phyloP scores from a whole-genome alignment of 1,284 basidiomycete species.

The Apiotrichum siamense region DNA sequence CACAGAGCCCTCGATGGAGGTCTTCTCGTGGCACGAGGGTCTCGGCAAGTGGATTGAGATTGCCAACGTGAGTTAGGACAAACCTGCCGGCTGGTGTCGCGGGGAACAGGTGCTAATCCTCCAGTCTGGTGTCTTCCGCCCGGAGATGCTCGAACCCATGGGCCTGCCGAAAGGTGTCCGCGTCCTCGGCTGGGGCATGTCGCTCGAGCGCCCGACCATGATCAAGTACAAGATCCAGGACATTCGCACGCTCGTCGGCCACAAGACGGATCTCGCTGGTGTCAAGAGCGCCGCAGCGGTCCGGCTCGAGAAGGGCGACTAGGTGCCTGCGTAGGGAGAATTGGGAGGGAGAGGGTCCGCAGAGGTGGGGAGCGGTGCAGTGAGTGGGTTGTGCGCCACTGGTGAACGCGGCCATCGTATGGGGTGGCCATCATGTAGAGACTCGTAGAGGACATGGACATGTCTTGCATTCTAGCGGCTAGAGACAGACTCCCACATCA shows the following conservation, averaged over 20 bases:
- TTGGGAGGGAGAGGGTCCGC: background rate
- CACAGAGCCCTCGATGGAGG: conserved; percentile 98
- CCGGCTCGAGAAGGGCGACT: conserved; percentile 57
- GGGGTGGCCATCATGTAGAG: background rate
- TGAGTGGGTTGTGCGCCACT: background rate
- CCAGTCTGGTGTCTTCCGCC: conserved; percentile 99
- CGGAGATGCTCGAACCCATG: conserved; percentile 99
- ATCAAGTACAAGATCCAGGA: conserved; percentile 92
- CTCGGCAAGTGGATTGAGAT: conserved; percentile 93
- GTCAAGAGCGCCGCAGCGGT: conserved; percentile 87
- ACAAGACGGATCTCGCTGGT: conserved; percentile 86
- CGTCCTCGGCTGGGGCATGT: conserved; percentile 95
- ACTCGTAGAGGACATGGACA: conserved; percentile 1
- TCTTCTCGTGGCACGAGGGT: conserved; percentile 96
- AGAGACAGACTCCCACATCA: too few species aligned
- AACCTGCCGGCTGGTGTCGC: background rate
- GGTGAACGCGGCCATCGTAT: background rate
- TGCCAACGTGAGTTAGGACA: conserved; percentile 48
- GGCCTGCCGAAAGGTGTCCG: conserved; percentile 95
- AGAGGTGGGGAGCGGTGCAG: background rate
- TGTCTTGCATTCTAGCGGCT: background rate
- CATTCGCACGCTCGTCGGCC: conserved; percentile 92
- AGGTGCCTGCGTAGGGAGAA: too few species aligned
- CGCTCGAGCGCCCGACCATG: conserved; percentile 97
- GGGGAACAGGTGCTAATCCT: conserved; percentile 14